These are phyloP conservation scores for Phlebiopsis flavidoalba DNA, from an alignment of 768 basidiomycete species.

Conservation along the genomic window DNA sequence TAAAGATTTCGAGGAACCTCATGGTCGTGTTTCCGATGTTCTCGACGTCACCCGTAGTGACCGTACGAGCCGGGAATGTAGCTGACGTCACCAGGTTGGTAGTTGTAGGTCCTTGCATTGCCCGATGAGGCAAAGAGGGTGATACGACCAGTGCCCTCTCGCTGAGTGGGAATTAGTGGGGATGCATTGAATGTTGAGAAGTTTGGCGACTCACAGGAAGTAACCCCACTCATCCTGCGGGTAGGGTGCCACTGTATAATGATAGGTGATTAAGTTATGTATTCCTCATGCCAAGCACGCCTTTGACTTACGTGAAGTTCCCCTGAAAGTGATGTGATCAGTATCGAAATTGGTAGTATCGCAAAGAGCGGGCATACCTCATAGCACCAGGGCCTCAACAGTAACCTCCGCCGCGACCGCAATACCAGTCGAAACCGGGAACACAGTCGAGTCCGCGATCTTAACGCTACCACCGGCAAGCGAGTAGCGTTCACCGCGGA, in stretches of 20 bases:
- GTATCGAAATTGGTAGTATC: neutral
- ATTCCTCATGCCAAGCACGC: slow-evolving; percentile 7
- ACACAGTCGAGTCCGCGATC: slow-evolving; percentile 51
- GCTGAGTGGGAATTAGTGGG: slow-evolving; percentile 18
- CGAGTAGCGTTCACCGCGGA: slow-evolving; percentile 40
- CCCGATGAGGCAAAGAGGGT: slow-evolving; percentile 36
- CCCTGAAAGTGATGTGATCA: neutral
- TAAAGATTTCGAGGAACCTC: slow-evolving; percentile 52
- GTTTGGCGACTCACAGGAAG: slow-evolving; percentile 17
- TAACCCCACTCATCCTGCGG: slow-evolving; percentile 44
- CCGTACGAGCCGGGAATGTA: slow-evolving; percentile 29
- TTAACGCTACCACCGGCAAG: slow-evolving; percentile 55
- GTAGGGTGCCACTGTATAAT: slow-evolving; percentile 53
- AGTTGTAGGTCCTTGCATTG: slow-evolving; percentile 40
- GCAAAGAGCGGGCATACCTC: slow-evolving; percentile 8
- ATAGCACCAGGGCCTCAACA: slow-evolving; percentile 58
- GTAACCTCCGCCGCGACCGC: slow-evolving; percentile 50
- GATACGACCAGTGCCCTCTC: slow-evolving; percentile 35
- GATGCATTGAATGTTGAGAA: neutral
- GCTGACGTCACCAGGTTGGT: slow-evolving; percentile 29
- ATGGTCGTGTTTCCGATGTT: slow-evolving; percentile 59
- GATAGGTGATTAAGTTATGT: slow-evolving; percentile 20
- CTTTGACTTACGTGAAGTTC: neutral
- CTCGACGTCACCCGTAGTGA: slow-evolving; percentile 66
- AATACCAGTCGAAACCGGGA: slow-evolving; percentile 48